These are phyloP conservation scores for Huntiella moniliformis DNA, from an alignment of 2,329 filamentous ascomycete genomes.

Conservation along the genomic window DNA sequence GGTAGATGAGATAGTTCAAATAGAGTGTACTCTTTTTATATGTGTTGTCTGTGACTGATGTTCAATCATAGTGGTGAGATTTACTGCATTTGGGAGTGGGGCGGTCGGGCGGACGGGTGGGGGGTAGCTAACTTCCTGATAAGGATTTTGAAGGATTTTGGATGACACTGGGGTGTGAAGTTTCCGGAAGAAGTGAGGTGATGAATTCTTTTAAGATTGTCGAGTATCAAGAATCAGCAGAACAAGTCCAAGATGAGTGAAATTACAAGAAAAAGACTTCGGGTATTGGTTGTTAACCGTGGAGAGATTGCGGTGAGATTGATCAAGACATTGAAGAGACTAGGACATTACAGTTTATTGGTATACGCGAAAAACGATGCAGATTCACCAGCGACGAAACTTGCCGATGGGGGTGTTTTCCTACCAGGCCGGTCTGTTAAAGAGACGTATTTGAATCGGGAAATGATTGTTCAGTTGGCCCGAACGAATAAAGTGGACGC, in stretches of 20 bases:
- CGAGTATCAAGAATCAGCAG: background rate
- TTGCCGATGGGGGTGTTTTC: slow-evolving; percentile 47
- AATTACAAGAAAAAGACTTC: background rate
- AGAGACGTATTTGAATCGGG: slow-evolving; percentile 46
- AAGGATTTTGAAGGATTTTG: too few species aligned
- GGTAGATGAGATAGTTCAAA: background rate
- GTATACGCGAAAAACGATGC: slow-evolving; percentile 47
- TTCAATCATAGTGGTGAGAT: too few species aligned
- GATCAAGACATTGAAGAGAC: slow-evolving; percentile 43
- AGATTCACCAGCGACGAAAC: slow-evolving; percentile 47
- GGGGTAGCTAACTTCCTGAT: too few species aligned
- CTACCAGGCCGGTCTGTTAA: slow-evolving; percentile 29
- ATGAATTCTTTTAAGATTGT: background rate
- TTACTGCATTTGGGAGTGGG: too few species aligned
- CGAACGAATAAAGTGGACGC: slow-evolving; percentile 30
- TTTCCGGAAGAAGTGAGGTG: background rate
- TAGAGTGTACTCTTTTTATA: too few species aligned
- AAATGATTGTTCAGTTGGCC: slow-evolving; percentile 37
- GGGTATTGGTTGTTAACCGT: slow-evolving; percentile 49
- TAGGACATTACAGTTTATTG: slow-evolving; percentile 50
- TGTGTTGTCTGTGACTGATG: too few species aligned
- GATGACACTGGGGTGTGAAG: background rate
- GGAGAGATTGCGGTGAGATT: slow-evolving; percentile 60
- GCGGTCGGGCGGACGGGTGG: too few species aligned
- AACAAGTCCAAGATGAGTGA: background rate